These are phyloP conservation scores for Protomyces macrosporus DNA, from an alignment of 1,139 yeast genomes.

Conservation along the genomic window DNA sequence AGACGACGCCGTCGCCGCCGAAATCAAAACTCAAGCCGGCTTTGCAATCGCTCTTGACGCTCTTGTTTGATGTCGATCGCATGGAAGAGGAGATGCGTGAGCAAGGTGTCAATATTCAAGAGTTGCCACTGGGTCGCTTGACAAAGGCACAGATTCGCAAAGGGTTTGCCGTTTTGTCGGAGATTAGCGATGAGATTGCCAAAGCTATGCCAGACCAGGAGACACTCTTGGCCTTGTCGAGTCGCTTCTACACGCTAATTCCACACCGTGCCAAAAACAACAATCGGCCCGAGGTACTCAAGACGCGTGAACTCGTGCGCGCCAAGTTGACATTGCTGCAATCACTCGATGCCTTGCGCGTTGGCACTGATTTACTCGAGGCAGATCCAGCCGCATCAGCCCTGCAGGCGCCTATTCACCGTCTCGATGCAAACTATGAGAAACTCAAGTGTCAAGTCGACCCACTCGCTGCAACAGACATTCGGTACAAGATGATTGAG, in stretches of 20 bases:
- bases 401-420: neutral
- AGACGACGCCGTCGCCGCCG: neutral
- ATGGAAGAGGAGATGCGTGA: slow-evolving; percentile 7
- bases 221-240: slow-evolving; percentile 1
- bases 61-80: slow-evolving; percentile 4
- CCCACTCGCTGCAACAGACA: neutral
- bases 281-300: neutral
- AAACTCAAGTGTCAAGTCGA: neutral
- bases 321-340: slow-evolving; percentile 6
- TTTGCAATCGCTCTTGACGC: slow-evolving; percentile 2
- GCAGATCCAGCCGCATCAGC: neutral
- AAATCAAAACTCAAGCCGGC: neutral
- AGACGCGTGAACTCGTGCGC: neutral
- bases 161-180: slow-evolving; percentile 2
- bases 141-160: slow-evolving; percentile 8
- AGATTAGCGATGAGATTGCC: neutral
- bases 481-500: neutral
- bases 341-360: slow-evolving; percentile 1
- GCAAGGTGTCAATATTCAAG: slow-evolving; percentile 3
- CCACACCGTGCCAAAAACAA: slow-evolving; percentile 2
- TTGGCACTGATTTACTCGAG: neutral
- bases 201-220: neutral
- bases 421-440: slow-evolving; percentile 4
- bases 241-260: slow-evolving; percentile 5
- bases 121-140: slow-evolving; percentile 13